Percentiles rank a stretch among this genome's conserved stretches.
phyloP scores from a whole-genome alignment of 1,139 yeast species.

The Hanseniaspora gamundiae region DNA sequence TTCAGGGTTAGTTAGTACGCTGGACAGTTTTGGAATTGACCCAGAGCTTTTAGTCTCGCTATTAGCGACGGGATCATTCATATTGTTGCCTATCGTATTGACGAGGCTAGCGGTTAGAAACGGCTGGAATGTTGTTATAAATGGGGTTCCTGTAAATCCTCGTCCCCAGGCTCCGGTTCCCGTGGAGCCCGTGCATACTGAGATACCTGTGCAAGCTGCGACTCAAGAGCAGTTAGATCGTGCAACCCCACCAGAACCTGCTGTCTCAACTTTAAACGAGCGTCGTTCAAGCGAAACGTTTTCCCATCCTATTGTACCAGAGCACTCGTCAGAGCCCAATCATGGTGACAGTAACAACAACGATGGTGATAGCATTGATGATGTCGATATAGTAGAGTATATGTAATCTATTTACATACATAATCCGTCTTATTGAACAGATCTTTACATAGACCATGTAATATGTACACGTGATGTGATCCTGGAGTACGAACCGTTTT shows the following conservation, averaged over 20 bases:
- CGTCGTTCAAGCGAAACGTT: no score
- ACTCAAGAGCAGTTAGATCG: background rate
- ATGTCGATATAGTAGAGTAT: background rate
- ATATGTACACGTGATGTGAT: background rate
- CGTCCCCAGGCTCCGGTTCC: background rate
- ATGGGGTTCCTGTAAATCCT: conserved; percentile 13
- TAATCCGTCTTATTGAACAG: background rate
- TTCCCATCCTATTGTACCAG: no score
- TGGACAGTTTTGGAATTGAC: background rate
- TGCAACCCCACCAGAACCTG: background rate
- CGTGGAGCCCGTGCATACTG: background rate
- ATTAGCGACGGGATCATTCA: conserved; percentile 12
- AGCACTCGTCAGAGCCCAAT: background rate
- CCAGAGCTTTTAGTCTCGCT: conserved; percentile 4
- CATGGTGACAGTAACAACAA: background rate
- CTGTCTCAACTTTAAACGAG: no score
- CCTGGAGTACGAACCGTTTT: no score
- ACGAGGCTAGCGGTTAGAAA: conserved; percentile 16
- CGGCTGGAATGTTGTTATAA: conserved; percentile 20
- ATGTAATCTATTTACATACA: background rate
- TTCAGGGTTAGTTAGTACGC: background rate
- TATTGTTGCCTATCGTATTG: conserved; percentile 13
- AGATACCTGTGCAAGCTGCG: background rate
- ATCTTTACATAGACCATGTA: no score
- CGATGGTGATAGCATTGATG: background rate